phyloP scores from a whole-genome alignment of 768 basidiomycete genomes.

The Kwoniella sp. region DNA sequence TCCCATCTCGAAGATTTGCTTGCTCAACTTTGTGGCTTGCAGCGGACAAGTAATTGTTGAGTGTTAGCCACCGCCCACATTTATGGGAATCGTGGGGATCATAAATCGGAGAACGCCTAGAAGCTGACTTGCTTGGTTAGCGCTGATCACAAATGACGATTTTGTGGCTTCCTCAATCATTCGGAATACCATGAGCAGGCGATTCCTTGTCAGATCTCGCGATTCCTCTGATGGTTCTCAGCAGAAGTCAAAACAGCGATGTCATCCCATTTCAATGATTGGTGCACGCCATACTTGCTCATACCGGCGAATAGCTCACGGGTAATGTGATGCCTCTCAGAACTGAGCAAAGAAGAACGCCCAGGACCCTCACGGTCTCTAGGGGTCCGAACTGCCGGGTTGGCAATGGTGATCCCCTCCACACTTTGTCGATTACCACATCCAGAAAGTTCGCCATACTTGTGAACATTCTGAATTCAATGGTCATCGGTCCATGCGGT shows the following conservation, averaged over 20 bases:
- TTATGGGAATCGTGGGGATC: background rate
- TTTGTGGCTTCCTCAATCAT: background rate
- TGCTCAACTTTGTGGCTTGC: background rate
- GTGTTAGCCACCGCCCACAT: background rate
- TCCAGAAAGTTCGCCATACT: no score
- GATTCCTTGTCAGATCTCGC: background rate
- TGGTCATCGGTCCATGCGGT: background rate
- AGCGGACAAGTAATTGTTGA: background rate
- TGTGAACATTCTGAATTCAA: no score
- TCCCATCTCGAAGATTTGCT: background rate
- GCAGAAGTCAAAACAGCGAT: background rate
- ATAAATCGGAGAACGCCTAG: background rate
- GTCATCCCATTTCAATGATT: background rate
- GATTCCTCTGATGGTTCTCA: no score
- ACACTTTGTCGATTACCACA: background rate
- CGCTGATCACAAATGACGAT: background rate
- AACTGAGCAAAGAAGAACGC: no score
- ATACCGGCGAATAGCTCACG: background rate
- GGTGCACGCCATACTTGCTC: conserved; percentile 3
- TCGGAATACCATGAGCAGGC: background rate
- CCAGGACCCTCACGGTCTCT: background rate
- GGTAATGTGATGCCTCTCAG: no score
- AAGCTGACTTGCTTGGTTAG: background rate
- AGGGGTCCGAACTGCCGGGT: background rate
- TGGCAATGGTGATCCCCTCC: background rate